phyloP scores from a whole-genome alignment of 2,329 filamentous ascomycete species.

The Pseudopyricularia javanii region DNA sequence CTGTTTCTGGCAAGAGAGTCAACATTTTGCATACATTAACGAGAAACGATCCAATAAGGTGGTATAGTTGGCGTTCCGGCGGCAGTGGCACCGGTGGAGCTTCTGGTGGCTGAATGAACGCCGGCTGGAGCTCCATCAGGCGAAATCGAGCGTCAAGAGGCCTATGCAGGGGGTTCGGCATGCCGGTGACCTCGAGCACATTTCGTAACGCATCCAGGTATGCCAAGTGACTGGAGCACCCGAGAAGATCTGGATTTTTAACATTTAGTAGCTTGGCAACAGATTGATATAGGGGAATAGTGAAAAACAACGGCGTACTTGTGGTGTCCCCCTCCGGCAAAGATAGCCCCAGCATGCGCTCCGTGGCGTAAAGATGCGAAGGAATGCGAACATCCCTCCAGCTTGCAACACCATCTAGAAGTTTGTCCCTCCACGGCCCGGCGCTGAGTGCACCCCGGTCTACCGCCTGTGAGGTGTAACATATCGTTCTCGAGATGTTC shows the following conservation, averaged over 20 bases:
- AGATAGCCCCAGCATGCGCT: constrained; percentile 1
- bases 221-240: constrained; percentile 1
- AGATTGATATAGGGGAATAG: background rate
- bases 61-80: constrained; percentile 27
- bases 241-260: background rate
- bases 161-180: background rate
- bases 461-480: background rate
- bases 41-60: constrained; percentile 48
- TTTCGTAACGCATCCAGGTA: constrained; percentile 1
- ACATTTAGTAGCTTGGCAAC: background rate
- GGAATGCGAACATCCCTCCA: constrained; percentile 1
- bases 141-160: background rate
- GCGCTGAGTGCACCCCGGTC: background rate
- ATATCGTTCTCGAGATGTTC: background rate
- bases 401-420: background rate
- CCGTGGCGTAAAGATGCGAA: constrained; percentile 1
- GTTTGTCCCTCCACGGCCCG: background rate
- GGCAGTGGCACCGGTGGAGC: background rate
- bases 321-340: background rate
- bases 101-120: background rate
- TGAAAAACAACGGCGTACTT: background rate
- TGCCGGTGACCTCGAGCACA: constrained; percentile 1
- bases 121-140: background rate
- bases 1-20: constrained; percentile 4
- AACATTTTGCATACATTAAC: constrained; percentile 33